A percentile compares a stretch with the other conserved stretches of the same genome.
phyloP scores from a whole-genome alignment of 352 stramenopile genomes.

The Phytophthora megakarya region DNA sequence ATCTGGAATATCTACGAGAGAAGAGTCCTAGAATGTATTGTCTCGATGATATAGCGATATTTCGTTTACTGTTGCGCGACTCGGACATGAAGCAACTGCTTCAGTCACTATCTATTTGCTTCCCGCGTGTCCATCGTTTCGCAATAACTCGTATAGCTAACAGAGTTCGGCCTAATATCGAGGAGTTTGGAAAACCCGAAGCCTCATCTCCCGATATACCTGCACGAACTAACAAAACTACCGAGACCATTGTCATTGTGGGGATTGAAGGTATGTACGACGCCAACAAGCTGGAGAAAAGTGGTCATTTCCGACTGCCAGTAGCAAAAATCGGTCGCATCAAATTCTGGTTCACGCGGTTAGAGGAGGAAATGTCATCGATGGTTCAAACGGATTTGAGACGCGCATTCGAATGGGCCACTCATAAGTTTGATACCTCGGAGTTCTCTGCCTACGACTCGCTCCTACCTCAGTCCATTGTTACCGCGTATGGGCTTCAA shows the following conservation, averaged over 20 bases:
- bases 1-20: conserved; percentile 42
- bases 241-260: conserved; percentile 28
- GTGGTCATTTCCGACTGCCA: conserved; percentile 30
- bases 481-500: conserved; percentile 15
- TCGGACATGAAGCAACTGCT: conserved; percentile 39
- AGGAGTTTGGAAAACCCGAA: conserved; percentile 23
- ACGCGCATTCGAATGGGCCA: conserved; percentile 28
- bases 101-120: conserved; percentile 41
- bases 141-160: conserved; percentile 20
- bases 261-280: conserved; percentile 23
- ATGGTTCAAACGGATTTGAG: conserved; percentile 50
- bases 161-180: conserved; percentile 26
- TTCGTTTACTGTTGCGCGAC: conserved; percentile 49
- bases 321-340: conserved; percentile 74
- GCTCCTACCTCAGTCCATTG: conserved; percentile 44
- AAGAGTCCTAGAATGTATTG: conserved; percentile 48
- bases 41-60: conserved; percentile 43
- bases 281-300: background rate
- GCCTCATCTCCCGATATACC: background rate
- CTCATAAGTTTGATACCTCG: conserved; percentile 2
- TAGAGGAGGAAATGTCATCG: conserved; percentile 64
- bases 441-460: conserved; percentile 1
- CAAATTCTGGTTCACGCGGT: conserved; percentile 66
- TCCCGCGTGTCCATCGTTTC: conserved; percentile 47
- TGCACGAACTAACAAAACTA: conserved; percentile 12